phyloP scores from a whole-genome alignment of 108 stramenopile genomes.

The Schizochytrium sp. region DNA sequence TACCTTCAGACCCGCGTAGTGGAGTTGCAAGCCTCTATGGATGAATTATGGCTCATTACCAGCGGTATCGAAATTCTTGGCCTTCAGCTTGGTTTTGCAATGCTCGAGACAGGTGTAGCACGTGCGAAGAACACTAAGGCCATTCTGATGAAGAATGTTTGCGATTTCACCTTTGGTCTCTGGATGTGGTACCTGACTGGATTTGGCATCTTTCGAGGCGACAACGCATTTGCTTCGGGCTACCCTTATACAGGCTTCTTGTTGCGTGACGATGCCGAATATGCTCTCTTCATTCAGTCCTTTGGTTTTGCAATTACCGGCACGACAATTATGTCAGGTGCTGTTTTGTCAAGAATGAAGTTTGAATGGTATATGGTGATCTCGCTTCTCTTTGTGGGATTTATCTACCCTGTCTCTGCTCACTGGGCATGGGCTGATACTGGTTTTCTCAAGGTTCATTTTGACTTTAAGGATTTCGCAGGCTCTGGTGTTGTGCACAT shows the following conservation, averaged over 20 bases:
- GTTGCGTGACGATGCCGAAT: slow-evolving; percentile 62
- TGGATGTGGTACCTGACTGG: slow-evolving; percentile 65
- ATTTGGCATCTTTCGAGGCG: slow-evolving; percentile 65
- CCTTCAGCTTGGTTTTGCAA: slow-evolving; percentile 69
- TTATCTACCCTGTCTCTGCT: slow-evolving; percentile 67
- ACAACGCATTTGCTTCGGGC: slow-evolving; percentile 34
- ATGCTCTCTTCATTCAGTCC: slow-evolving; percentile 68
- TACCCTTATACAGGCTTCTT: slow-evolving; percentile 62
- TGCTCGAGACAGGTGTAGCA: slow-evolving; percentile 69
- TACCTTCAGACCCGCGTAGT: neutral
- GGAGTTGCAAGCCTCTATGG: neutral
- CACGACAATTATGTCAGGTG: slow-evolving; percentile 68
- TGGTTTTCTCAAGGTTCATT: slow-evolving; percentile 4
- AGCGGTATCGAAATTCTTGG: slow-evolving; percentile 41
- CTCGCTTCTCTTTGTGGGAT: slow-evolving; percentile 59
- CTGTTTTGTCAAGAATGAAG: slow-evolving; percentile 67
- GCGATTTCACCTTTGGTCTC: slow-evolving; percentile 66
- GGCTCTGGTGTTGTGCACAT: slow-evolving; percentile 66
- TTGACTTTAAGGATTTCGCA: slow-evolving; percentile 36
- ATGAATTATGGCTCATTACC: slow-evolving; percentile 20
- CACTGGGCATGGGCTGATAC: slow-evolving; percentile 66
- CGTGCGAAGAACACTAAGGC: slow-evolving; percentile 69
- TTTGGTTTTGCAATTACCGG: slow-evolving; percentile 70
- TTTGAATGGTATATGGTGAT: slow-evolving; percentile 65
- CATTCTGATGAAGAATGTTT: slow-evolving; percentile 68